Percentiles rank a stretch among this genome's conserved stretches.
phyloP scores from a whole-genome alignment of 2,329 filamentous ascomycete genomes.

The Aureobasidium sp. region DNA sequence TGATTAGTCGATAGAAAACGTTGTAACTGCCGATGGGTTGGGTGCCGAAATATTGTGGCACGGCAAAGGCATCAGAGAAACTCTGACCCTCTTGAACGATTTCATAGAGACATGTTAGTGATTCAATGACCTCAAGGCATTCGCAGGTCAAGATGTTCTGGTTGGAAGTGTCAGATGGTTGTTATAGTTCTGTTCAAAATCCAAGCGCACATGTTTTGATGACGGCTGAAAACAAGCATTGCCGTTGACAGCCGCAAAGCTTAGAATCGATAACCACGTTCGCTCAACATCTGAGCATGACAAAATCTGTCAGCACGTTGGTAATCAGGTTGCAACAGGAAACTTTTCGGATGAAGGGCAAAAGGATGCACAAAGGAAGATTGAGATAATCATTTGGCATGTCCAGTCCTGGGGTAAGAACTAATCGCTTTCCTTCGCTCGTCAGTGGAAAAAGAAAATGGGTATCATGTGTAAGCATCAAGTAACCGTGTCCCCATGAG shows the following conservation, averaged over 20 bases:
- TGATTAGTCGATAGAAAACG: slow-evolving; percentile 11
- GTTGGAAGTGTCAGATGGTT: neutral
- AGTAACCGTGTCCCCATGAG: neutral
- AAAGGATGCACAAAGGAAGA: neutral
- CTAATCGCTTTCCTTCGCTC: neutral
- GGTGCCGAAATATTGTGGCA: neutral
- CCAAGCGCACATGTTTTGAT: neutral
- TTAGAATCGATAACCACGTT: slow-evolving; percentile 8
- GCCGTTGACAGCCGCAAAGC: neutral
- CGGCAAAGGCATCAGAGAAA: too few relatives aligned
- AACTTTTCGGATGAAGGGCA: neutral
- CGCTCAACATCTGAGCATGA: neutral
- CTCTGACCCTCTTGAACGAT: neutral
- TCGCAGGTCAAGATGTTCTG: neutral
- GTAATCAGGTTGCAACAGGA: neutral
- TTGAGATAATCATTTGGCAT: neutral
- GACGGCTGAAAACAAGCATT: slow-evolving; percentile 3
- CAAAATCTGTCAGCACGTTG: neutral
- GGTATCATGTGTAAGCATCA: slow-evolving; percentile 10
- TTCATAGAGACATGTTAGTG: neutral
- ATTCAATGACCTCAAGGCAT: too few relatives aligned
- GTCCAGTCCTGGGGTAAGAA: neutral
- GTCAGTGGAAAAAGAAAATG: slow-evolving; percentile 1
- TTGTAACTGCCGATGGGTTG: neutral
- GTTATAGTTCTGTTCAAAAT: neutral